Evolutionary conservation across 495 filamentous ascomycete genomes (phyloP), one percentile per base, ranked within the genome.

Genomic region (Xylaria flabelliformis): DNA sequence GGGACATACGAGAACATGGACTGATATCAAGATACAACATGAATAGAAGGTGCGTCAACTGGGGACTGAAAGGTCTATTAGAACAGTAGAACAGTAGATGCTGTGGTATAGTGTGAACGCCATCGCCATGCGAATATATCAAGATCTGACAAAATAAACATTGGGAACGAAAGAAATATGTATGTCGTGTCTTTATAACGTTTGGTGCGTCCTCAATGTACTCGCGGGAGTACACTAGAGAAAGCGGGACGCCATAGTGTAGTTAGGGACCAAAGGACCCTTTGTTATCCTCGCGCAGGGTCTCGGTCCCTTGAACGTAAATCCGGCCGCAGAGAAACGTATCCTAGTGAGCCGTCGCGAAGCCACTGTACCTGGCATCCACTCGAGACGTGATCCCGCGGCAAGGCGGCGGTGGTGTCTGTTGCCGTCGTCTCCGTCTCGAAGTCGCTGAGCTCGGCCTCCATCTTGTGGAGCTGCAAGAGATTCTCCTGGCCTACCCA

Each of bases 361-460:
- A 68, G 64, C 71, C 65, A 68, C 56, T 73, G 64, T 7, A 73
- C 71, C 56, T 73, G 71, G 58, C 71, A 73, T 12, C 71, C 71
- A 46, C 64, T 50, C 26, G 65, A 48, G 34, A 51, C 24, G 24
- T 67, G 71, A 32, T 44, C 32, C 32, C 32, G 71, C 50, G 51
- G 55, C 46, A 73, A 48, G 34, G 65, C 42, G n/a, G 41, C 21
- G 34, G 65, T 32, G n/a, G 41, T 29, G 10, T 29, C 48, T 32
- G 71, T 24, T 12, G 71, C 21, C n/a, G n/a, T 66, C 61, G n/a
- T 66, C 61, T 55, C 75, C 3, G 53, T 78, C 71, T 74, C 80
- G 73, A 77, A 87, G 82, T 79, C 79, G 59, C 73, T 84, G 74
- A 89, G 78, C 67, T 89, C 86, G 3, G 87, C 88, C 73, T 86